Evolutionary conservation across 176 grass and related monocot species (phyloP).

Genomic region (Zea luxurians): DNA sequence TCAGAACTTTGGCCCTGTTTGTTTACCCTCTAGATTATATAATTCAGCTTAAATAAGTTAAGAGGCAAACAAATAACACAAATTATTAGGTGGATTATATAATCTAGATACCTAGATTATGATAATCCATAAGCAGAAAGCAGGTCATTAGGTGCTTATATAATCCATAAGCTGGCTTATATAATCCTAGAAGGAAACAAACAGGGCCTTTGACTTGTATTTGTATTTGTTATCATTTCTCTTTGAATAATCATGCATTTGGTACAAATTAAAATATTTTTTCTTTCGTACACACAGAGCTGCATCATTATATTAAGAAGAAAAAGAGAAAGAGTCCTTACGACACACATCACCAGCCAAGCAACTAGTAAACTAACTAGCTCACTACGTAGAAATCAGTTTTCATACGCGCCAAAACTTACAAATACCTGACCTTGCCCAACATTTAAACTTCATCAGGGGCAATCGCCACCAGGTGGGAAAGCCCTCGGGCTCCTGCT

Average conservation of each 20-base stretch:
- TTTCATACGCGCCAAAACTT: neutral
- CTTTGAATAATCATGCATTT: neutral
- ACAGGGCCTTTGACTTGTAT: neutral
- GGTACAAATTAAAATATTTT: neutral
- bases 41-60: too few species aligned
- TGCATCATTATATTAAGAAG: neutral
- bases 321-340: neutral
- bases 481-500: neutral
- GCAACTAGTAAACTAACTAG: neutral
- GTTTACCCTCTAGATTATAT: too few species aligned
- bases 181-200: too few species aligned
- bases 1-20: neutral
- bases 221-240: slow-evolving; percentile 8
- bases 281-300: too few species aligned
- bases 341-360: neutral
- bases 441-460: neutral
- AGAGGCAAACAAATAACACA: too few species aligned
- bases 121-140: too few species aligned
- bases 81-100: too few species aligned
- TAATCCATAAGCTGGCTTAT: too few species aligned
- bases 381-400: neutral
- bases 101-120: too few species aligned
- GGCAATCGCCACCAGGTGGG: neutral
- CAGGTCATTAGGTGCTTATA: too few species aligned
- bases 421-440: neutral